Conservation (phyloP, 441 rosid genomes). For the Adansonia grandidieri region DNA sequence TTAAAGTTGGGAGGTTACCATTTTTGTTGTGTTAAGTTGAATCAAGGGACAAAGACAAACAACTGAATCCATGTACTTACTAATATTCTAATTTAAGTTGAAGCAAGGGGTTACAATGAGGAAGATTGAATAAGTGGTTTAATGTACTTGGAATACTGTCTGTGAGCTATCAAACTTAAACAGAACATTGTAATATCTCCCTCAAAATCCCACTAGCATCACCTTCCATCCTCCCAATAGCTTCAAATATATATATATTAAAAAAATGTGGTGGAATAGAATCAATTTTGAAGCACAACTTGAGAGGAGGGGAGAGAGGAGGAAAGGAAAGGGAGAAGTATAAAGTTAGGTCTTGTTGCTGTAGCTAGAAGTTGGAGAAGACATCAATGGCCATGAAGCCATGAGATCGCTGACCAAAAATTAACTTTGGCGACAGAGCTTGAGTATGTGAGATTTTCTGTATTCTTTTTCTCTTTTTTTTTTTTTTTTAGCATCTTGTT, state of each 20-base stretch:
- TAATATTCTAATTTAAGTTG: conserved; percentile 13
- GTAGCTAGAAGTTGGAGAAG: conserved; percentile 4
- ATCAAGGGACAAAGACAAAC: conserved; percentile 7
- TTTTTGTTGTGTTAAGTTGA: conserved; percentile 2
- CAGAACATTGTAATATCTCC: too few species aligned
- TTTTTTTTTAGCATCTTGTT: background rate
- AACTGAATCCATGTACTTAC: background rate
- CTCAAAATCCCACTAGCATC: too few species aligned
- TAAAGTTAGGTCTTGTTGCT: background rate
- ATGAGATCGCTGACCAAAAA: background rate
- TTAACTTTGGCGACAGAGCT: background rate
- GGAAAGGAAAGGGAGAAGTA: background rate
- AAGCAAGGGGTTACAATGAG: conserved; percentile 1
- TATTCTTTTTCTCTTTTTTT: background rate
- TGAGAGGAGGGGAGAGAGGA: background rate
- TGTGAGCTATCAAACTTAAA: too few species aligned
- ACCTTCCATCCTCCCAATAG: too few species aligned
- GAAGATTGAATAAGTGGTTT: background rate
- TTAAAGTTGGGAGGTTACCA: background rate
- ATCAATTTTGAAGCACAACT: too few species aligned
- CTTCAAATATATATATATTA: too few species aligned
- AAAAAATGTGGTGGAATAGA: too few species aligned
- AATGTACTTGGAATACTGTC: too few species aligned
- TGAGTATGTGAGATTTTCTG: background rate
- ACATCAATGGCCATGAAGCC: background rate